phyloP scores from a whole-genome alignment of 257 asterid genomes.

The Solanum lycopersicoides region DNA sequence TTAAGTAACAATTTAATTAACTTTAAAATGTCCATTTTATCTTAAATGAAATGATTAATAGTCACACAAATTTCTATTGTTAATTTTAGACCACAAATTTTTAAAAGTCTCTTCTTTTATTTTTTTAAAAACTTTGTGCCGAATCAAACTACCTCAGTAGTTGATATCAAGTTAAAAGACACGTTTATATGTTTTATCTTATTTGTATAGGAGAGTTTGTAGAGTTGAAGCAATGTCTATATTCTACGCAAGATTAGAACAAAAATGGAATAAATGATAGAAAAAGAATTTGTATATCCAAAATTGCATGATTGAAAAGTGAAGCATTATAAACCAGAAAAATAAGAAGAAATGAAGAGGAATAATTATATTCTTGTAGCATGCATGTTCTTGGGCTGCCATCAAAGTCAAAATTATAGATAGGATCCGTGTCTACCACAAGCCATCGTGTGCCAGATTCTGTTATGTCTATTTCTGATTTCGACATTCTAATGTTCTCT shows the following conservation, averaged over 20 bases:
- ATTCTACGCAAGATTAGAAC: neutral
- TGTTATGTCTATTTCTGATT: slow-evolving; percentile 6
- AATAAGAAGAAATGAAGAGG: neutral
- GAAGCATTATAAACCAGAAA: neutral
- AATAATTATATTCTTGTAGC: neutral
- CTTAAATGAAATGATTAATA: too few species aligned
- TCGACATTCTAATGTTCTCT: slow-evolving; percentile 5
- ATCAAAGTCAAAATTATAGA: slow-evolving; percentile 15
- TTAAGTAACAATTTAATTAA: too few species aligned
- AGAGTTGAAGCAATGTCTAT: neutral
- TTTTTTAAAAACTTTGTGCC: too few species aligned
- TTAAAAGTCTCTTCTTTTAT: too few species aligned
- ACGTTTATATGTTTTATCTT: too few species aligned
- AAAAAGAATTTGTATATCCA: neutral
- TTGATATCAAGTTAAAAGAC: too few species aligned
- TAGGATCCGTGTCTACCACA: slow-evolving; percentile 18
- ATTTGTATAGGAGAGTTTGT: neutral
- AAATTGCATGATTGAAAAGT: neutral
- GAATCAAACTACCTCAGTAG: too few species aligned
- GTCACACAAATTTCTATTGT: too few species aligned
- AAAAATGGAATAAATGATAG: neutral
- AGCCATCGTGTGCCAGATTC: slow-evolving; percentile 12
- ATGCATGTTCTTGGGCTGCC: slow-evolving; percentile 28
- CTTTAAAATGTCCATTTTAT: too few species aligned
- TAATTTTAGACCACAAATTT: too few species aligned